A percentile compares a stretch with the other conserved stretches of the same genome.
Evolutionary conservation across 345 rosid genomes (phyloP).

Genomic region (Lepidium aucheri): DNA sequence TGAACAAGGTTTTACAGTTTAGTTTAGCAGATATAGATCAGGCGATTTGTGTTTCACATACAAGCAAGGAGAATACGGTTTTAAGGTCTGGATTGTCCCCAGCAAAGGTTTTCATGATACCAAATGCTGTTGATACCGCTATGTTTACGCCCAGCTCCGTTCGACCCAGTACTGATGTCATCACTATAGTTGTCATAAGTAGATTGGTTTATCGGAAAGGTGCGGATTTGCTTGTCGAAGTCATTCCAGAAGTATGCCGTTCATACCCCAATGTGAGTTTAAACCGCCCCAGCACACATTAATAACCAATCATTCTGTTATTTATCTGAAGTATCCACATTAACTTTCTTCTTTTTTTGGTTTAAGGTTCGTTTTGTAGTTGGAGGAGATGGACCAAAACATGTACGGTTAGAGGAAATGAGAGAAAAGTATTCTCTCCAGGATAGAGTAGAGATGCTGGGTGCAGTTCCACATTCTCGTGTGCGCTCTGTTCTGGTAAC

Average conservation of each 20-base stretch:
- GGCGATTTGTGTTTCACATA: conserved; percentile 94
- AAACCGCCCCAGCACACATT: neutral
- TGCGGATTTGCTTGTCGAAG: conserved; percentile 93
- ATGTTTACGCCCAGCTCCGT: conserved; percentile 79
- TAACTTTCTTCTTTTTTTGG: neutral
- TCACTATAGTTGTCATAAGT: conserved; percentile 84
- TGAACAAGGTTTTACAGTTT: conserved; percentile 93
- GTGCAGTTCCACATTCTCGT: conserved; percentile 83
- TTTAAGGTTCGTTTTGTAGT: conserved; percentile 77
- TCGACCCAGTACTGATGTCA: conserved; percentile 46
- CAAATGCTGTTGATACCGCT: conserved; percentile 98
- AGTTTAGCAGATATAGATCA: conserved; percentile 92
- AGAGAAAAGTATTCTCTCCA: conserved; percentile 95
- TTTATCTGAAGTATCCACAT: neutral
- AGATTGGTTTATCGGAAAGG: conserved; percentile 94
- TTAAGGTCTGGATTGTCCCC: conserved; percentile 82
- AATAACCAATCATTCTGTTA: neutral
- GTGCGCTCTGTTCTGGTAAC: conserved; percentile 76
- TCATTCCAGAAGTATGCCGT: conserved; percentile 82
- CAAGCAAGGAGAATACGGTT: conserved; percentile 95
- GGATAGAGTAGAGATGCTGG: conserved; percentile 92
- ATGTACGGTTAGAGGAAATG: conserved; percentile 90
- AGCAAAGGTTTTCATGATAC: conserved; percentile 75
- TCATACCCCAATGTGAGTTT: conserved; percentile 67
- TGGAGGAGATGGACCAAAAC: conserved; percentile 96